A percentile compares a stretch with the other conserved stretches of the same genome.
Conservation (phyloP, 371 early-diverging fungal genomes). For the Umbelopsis sp. region DNA sequence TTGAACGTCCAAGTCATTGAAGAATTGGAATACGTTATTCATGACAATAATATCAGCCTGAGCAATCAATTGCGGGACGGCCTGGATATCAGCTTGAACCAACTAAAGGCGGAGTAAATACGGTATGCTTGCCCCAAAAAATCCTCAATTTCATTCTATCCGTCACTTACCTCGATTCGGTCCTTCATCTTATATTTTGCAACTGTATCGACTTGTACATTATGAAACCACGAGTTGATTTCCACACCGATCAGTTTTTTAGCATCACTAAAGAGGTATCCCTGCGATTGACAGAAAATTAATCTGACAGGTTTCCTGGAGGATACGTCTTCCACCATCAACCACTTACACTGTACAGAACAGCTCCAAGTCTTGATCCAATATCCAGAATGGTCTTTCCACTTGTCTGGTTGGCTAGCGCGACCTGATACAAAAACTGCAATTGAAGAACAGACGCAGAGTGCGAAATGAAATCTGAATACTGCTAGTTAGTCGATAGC, state of each 20-base stretch:
- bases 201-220: conserved; percentile 59
- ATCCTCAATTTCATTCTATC: neutral
- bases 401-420: conserved; percentile 49
- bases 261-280: conserved; percentile 59
- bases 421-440: conserved; percentile 63
- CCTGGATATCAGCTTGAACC: conserved; percentile 56
- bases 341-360: conserved; percentile 57
- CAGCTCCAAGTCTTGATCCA: conserved; percentile 70
- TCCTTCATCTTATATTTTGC: conserved; percentile 60
- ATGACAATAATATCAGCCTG: conserved; percentile 59
- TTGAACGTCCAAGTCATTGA: conserved; percentile 52
- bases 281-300: conserved; percentile 30
- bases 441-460: conserved; percentile 64
- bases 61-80: conserved; percentile 43
- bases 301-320: too few relatives aligned
- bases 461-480: conserved; percentile 68
- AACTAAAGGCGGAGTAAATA: conserved; percentile 29
- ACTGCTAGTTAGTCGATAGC: neutral
- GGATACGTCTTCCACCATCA: too few relatives aligned
- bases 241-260: conserved; percentile 65
- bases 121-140: neutral
- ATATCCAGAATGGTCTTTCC: conserved; percentile 64
- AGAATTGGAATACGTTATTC: conserved; percentile 73
- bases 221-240: conserved; percentile 65
- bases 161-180: conserved; percentile 51